Base-by-base conservation (phyloP, 306 rosid genomes). In the Albizia julibrissin region DNA sequence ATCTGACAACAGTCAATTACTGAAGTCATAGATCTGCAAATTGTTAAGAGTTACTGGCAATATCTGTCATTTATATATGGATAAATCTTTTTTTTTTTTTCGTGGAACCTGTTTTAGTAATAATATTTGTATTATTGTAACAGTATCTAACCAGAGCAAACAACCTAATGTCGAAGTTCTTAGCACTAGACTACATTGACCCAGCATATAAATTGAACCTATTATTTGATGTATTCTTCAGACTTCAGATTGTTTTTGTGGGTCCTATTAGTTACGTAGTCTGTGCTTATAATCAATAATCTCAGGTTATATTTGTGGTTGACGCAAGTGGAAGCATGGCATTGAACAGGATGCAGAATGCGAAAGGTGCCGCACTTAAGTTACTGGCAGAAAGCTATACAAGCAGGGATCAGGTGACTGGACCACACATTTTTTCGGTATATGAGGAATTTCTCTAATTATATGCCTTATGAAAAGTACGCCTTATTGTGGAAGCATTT, bases 271-370 rank as follows among this genome's bases (percentile, higher is more conserved):
- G 34, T 9, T n/a, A 8, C 5, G 12, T 8, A 21, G 24, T 21
- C 8, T 56, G 73, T 44, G 69, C 80, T 71, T 67, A 58, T 77
- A 27, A 64, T 65, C 18, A 46, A 76, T 76, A 76, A 78, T 78
- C 18, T 65, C 86, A 95, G 99, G 98, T 93, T 61, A 95, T 95
- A 84, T 95, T 92, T 92, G 93, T 95, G 78, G 99, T 93, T 81
- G 99, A 95, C 84, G 99, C 99, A 73, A 95, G 99, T 84, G 99
- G 99, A 82, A 95, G 99, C 88, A 93, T 95, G 99, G 99, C 98
- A 72, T 84, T 95, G 85, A 93, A 95, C 86, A 87, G 99, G 79
- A 95, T 95, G 99, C 98, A 95, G 86, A 95, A 95, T 91, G 99
- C 99, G 68, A 93, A 95, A 86, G 99, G 99, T 83, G 99, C 97